Evolutionary conservation across 225 moss, liverwort and hornwort species (phyloP).

Genomic region (Marchantia polymorpha): DNA sequence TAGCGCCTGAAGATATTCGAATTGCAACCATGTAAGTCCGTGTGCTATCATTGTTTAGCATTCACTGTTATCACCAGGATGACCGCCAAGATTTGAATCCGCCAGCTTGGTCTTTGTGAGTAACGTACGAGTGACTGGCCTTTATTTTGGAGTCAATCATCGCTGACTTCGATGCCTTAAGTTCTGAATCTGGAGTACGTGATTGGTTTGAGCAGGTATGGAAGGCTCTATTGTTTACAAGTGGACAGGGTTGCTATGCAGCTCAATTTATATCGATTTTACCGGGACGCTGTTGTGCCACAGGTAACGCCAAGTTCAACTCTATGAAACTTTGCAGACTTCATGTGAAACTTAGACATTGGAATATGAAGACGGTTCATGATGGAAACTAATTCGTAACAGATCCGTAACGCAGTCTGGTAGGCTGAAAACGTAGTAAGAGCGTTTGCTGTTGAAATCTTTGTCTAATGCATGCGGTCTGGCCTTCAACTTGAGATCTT

Average conservation of each 20-base stretch:
- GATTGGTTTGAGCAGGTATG: conserved; percentile 60
- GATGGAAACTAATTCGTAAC: neutral
- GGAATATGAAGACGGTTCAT: neutral
- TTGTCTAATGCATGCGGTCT: neutral
- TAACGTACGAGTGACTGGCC: neutral
- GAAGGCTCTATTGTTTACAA: conserved; percentile 92
- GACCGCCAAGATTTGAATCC: neutral
- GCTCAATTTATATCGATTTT: conserved; percentile 87
- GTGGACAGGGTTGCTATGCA: conserved; percentile 88
- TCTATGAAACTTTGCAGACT: neutral
- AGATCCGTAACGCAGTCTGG: neutral
- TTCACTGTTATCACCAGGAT: conserved; percentile 1
- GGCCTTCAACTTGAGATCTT: neutral
- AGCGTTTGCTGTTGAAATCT: too few species aligned
- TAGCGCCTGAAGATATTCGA: conserved; percentile 79
- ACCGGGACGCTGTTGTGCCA: conserved; percentile 90
- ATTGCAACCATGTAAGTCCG: conserved; percentile 89
- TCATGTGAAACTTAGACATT: neutral
- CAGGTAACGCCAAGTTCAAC: conserved; percentile 48
- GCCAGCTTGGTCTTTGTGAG: too few species aligned
- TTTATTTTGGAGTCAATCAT: neutral
- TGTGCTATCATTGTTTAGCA: neutral
- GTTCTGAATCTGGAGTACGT: neutral
- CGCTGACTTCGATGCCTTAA: neutral
- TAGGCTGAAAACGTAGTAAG: neutral